phyloP scores from a whole-genome alignment of 2,329 filamentous ascomycete genomes.

The Dendryphion nanum region DNA sequence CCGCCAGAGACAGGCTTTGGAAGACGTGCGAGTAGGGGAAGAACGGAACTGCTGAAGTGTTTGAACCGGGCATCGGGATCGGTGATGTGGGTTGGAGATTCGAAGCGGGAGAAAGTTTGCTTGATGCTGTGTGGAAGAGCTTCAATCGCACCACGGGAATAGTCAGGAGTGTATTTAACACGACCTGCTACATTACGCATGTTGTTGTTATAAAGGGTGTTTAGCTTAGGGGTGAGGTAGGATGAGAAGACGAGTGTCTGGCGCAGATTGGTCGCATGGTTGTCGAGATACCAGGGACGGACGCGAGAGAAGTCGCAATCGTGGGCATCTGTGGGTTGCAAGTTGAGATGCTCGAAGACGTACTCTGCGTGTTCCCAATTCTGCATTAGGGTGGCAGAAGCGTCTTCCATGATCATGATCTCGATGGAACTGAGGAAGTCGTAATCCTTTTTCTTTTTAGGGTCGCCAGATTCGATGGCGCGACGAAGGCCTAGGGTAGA shows the following conservation, averaged over 20 bases:
- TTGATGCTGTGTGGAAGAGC: conserved; percentile 65
- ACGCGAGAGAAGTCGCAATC: conserved; percentile 93
- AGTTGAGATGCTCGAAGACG: conserved; percentile 87
- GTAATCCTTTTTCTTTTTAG: conserved; percentile 67
- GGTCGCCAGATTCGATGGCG: conserved; percentile 76
- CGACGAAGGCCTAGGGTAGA: conserved; percentile 87
- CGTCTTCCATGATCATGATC: conserved; percentile 84
- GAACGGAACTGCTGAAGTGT: conserved; percentile 79
- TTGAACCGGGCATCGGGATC: conserved; percentile 90
- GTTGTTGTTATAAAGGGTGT: conserved; percentile 71
- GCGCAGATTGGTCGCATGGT: conserved; percentile 73
- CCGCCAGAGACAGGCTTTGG: conserved; percentile 56
- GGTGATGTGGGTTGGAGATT: conserved; percentile 63
- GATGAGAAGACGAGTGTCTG: conserved; percentile 81
- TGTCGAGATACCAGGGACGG: conserved; percentile 88
- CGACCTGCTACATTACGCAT: conserved; percentile 82
- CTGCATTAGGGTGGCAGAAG: conserved; percentile 92
- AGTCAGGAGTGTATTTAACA: conserved; percentile 66
- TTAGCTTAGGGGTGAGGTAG: conserved; percentile 86
- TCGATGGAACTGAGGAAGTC: conserved; percentile 96
- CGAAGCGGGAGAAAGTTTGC: conserved; percentile 89
- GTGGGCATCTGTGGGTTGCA: conserved; percentile 84
- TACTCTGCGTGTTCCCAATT: conserved; percentile 97
- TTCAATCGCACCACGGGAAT: conserved; percentile 70
- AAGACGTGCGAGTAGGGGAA: conserved; percentile 72